phyloP scores from a whole-genome alignment of 108 stramenopile species.

The Skeletonema marinoi region DNA sequence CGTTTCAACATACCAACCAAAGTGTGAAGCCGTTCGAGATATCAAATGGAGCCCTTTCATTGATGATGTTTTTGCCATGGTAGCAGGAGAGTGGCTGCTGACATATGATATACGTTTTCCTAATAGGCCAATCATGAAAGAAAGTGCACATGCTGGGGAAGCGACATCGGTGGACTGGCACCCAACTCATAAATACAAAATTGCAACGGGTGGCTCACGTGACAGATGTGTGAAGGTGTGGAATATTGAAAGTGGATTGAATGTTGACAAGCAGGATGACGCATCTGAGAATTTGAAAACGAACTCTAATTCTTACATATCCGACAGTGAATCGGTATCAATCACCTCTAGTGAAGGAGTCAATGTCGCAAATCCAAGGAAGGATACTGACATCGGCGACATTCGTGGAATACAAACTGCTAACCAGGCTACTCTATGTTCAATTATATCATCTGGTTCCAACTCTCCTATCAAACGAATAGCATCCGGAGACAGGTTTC shows the following conservation, averaged over 20 bases:
- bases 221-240: conserved; percentile 81
- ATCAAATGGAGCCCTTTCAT: conserved; percentile 74
- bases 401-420: conserved; percentile 15
- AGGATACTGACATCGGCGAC: not conserved
- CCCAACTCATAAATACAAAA: conserved; percentile 59
- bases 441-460: conserved; percentile 6
- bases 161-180: conserved; percentile 87
- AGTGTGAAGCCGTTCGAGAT: conserved; percentile 83
- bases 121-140: conserved; percentile 54
- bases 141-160: conserved; percentile 81
- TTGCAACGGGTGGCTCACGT: conserved; percentile 82
- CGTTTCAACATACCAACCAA: conserved; percentile 66
- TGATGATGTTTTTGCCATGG: conserved; percentile 82
- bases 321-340: conserved; percentile 49
- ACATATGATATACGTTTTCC: conserved; percentile 72
- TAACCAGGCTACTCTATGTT: conserved; percentile 3
- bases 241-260: conserved; percentile 43
- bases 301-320: conserved; percentile 52
- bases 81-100: conserved; percentile 74
- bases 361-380: conserved; percentile 7
- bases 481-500: conserved; percentile 21
- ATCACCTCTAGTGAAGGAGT: conserved; percentile 32
- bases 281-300: conserved; percentile 25
- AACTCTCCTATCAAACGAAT: conserved; percentile 31
- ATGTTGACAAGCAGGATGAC: conserved; percentile 44